Base-by-base conservation (phyloP, 495 filamentous ascomycete genomes). In the Podospora pseudoanserina region DNA sequence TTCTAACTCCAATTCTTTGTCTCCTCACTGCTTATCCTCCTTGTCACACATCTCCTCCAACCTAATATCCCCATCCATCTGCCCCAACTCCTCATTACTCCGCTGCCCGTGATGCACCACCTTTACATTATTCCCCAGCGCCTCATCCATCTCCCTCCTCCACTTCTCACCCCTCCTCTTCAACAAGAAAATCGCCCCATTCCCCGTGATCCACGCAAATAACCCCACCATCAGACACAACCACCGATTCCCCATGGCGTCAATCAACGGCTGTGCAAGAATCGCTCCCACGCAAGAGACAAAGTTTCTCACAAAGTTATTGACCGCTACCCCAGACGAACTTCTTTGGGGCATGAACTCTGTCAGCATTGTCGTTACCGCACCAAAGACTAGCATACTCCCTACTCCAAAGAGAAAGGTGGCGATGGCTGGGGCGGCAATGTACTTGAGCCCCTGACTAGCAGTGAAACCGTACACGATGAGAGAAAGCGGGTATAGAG, bases 331-430 rank as follows among this genome's bases (percentile, higher is more conserved):
- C 0, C 93, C 94, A 3, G 84, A 82, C 13, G 86, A 90, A 6
- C 90, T 89, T 59, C 85, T 84, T 27, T 85, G 82, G 0, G 94
- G 92, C 86, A 97, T 90, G 79, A 98, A 96, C 75, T 98, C 94
- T 0, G 91, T 93, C 67, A 94, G 79, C 90, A 95, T 92, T 1
- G 91, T 94, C 6, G 90, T 94, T 0, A 86, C 83, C 66, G 88
- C 85, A 30, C 85, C 74, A 77, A 98, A 97, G 26, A 97, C 91
- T 18, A 98, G 81, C 94, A 98, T 97, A 60, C 85, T 89, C 5
- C 92, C 92, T 56, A 92, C 75, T 18, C 94, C 94, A 75, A 97
- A 97, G 76, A 91, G 91, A 78, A 96, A 94, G 67, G 92, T 95
- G 4, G 91, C 90, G 34, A 95, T 86, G 80, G 90, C 73, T 15